These are phyloP conservation scores for Brassica balearica DNA, from an alignment of 441 rosid species.

Conservation along the genomic window DNA sequence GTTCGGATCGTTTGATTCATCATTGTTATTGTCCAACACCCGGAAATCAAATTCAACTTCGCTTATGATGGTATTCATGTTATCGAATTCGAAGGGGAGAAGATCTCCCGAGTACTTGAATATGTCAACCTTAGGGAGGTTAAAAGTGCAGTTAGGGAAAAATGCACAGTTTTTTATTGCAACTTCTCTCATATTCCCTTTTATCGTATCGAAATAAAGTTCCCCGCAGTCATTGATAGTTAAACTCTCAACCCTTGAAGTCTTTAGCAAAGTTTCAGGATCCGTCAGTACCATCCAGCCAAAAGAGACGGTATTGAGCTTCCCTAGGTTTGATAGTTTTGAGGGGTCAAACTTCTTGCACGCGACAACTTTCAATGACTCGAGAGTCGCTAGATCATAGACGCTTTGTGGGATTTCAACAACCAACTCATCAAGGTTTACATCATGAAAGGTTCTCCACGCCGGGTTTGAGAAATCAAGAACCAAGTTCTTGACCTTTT, in stretches of 20 bases:
- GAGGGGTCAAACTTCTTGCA: conserved; percentile 29
- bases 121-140: conserved; percentile 38
- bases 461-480: background rate
- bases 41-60: conserved; percentile 45
- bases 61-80: conserved; percentile 29
- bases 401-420: conserved; percentile 36
- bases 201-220: background rate
- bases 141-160: background rate
- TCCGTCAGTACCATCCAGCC: background rate
- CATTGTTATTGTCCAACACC: conserved; percentile 17
- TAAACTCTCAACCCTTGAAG: conserved; percentile 47
- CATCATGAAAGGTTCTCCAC: background rate
- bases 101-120: conserved; percentile 46
- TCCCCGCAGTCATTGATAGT: conserved; percentile 50
- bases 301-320: conserved; percentile 17
- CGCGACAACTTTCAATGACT: conserved; percentile 41
- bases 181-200: conserved; percentile 36
- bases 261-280: background rate
- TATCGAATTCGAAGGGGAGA: conserved; percentile 7
- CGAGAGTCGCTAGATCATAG: conserved; percentile 22
- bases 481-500: background rate
- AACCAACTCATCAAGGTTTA: background rate
- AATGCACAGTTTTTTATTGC: conserved; percentile 49
- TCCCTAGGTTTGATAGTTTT: background rate
- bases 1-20: background rate